phyloP scores from a whole-genome alignment of 1,139 yeast genomes.

The Nakaseomyces kungkrabaensis region DNA sequence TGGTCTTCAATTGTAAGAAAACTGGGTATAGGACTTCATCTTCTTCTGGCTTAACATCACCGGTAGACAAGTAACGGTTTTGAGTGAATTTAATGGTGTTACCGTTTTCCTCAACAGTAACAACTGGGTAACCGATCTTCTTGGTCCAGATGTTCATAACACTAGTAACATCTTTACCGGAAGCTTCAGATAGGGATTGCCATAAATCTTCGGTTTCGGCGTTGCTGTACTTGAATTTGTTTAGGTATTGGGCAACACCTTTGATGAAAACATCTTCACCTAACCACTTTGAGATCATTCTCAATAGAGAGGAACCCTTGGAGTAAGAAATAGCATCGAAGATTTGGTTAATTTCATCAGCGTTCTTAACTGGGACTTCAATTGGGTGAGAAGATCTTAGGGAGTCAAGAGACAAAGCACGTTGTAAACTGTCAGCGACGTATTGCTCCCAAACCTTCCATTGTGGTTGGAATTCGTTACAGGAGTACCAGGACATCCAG shows the following conservation, averaged over 20 bases:
- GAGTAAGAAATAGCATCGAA: slow-evolving; percentile 70
- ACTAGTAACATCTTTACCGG: slow-evolving; percentile 57
- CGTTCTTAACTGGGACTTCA: slow-evolving; percentile 64
- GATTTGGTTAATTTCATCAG: slow-evolving; percentile 67
- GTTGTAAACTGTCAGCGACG: slow-evolving; percentile 43
- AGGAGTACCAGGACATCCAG: slow-evolving; percentile 59
- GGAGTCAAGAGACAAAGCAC: slow-evolving; percentile 56
- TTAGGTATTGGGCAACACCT: slow-evolving; percentile 62
- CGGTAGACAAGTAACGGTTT: slow-evolving; percentile 64
- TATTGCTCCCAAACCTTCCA: slow-evolving; percentile 62
- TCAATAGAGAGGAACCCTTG: slow-evolving; percentile 66
- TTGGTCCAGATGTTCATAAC: slow-evolving; percentile 75
- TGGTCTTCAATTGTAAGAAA: slow-evolving; percentile 62
- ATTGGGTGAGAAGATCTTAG: slow-evolving; percentile 70
- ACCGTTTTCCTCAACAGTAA: slow-evolving; percentile 44
- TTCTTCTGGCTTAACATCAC: slow-evolving; percentile 63
- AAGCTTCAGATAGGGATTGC: slow-evolving; percentile 61
- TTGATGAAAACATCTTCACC: slow-evolving; percentile 57
- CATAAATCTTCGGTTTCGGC: slow-evolving; percentile 71
- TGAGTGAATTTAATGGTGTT: slow-evolving; percentile 45
- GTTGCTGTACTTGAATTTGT: slow-evolving; percentile 58
- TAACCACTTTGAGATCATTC: slow-evolving; percentile 61
- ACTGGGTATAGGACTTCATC: slow-evolving; percentile 67
- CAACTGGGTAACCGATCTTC: slow-evolving; percentile 67
- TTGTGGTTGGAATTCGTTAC: slow-evolving; percentile 37